A percentile compares a stretch with the other conserved stretches of the same genome.
Evolutionary conservation across 2,329 filamentous ascomycete genomes (phyloP).

Genomic region (Hyphodiscus sp.): DNA sequence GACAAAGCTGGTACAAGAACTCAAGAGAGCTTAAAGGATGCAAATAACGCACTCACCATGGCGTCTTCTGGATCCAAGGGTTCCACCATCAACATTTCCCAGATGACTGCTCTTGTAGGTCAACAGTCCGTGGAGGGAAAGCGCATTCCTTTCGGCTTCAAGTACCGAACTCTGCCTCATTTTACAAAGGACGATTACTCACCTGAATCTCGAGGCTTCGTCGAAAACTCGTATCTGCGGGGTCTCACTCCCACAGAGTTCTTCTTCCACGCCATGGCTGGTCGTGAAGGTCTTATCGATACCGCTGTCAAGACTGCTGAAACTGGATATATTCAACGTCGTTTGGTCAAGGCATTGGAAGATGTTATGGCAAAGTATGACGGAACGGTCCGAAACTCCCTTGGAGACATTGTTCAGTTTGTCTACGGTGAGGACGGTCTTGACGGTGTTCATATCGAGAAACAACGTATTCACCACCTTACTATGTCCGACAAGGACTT

Average conservation of each 20-base stretch:
- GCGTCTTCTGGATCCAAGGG: conserved; percentile 95
- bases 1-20: conserved; percentile 92
- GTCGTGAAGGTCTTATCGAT: conserved; percentile 98
- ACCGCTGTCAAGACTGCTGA: conserved; percentile 99
- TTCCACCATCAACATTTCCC: conserved; percentile 98
- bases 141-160: conserved; percentile 98
- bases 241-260: conserved; percentile 94
- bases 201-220: conserved; percentile 91
- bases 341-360: conserved; percentile 95
- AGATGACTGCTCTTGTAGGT: conserved; percentile 97
- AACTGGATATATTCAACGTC: conserved; percentile 97
- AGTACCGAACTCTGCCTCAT: conserved; percentile 92
- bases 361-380: conserved; percentile 98
- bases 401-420: conserved; percentile 95
- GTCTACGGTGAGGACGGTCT: conserved; percentile 96
- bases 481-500: conserved; percentile 73
- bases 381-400: conserved; percentile 91
- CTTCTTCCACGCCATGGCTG: conserved; percentile 99
- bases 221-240: conserved; percentile 97
- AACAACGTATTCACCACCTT: conserved; percentile 83
- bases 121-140: conserved; percentile 98
- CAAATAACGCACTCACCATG: conserved; percentile 97
- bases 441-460: conserved; percentile 89
- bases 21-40: conserved; percentile 85
- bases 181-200: conserved; percentile 99